Evolutionary conservation across 2,329 filamentous ascomycete species (phyloP), one percentile per base, ranked within the genome.

Genomic region (Mollisiaceae sp.): DNA sequence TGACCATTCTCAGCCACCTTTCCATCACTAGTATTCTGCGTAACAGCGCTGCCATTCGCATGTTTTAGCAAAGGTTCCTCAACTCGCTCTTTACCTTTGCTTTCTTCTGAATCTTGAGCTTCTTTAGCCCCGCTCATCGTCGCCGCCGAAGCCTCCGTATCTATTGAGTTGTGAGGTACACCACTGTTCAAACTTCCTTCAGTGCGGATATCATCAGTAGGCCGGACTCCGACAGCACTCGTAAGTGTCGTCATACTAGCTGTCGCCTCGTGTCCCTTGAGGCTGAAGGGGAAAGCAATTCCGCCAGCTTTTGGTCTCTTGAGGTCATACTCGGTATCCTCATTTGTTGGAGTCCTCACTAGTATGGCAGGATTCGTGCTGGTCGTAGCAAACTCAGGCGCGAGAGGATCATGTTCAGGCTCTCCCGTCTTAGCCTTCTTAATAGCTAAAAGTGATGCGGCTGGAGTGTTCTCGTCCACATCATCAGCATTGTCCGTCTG

Each of bases 281-380:
- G 76, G 64, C 86, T 90, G 73, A 94, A 94, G 0, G 91, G 91
- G 70, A 92, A 84, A 0, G 91, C 90, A 32, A 93, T 85, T 0
- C 90, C 89, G 22, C 86, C 87, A 6, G 91, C 81, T 55, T 87
- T 88, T 0, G 90, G 89, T 2, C 91, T 81, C 73, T 89, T 90
- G 5, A 85, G 86, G 67, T 82, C 77, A 54, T 83, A 72, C 73
- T 81, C 9, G 81, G 50, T 54, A n/a, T 54, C 50, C 81, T 82
- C 36, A 15, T 65, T 64, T 0, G 65, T 69, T 14, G 69, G 64
- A 15, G 47, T 60, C 9, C 62, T 63, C 47, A 73, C 54, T 0
- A 72, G 36, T 27, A 71, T 73, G 1, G 63, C 32, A 8, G 72
- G 72, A 8, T 50, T 38, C 9, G 27, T 45, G 14, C 27, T 43